These are phyloP conservation scores for Trichoderma sp. DNA, from an alignment of 2,329 filamentous ascomycete genomes.

Conservation along the genomic window DNA sequence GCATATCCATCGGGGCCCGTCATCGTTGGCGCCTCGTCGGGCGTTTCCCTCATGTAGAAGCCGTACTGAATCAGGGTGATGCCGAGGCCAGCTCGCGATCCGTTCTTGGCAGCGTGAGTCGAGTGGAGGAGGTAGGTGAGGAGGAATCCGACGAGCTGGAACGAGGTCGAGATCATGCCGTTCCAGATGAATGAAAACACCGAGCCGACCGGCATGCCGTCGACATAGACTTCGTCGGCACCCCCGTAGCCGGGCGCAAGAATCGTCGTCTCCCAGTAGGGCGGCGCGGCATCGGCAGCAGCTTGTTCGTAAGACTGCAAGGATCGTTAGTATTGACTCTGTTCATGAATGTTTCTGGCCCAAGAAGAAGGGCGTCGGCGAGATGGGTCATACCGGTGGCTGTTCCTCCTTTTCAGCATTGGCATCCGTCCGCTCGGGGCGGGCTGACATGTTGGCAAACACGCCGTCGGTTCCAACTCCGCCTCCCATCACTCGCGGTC, in stretches of 20 bases:
- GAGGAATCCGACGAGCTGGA: constrained; percentile 95
- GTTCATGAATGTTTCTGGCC: too few species aligned
- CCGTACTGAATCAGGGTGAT: constrained; percentile 96
- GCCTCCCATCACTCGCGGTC: constrained; percentile 63
- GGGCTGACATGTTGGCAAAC: constrained; percentile 91
- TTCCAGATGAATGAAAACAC: constrained; percentile 90
- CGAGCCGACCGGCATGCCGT: constrained; percentile 89
- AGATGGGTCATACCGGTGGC: constrained; percentile 72
- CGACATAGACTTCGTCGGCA: constrained; percentile 94
- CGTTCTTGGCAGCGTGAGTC: constrained; percentile 96
- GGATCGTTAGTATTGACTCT: not conserved
- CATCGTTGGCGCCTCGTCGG: constrained; percentile 49
- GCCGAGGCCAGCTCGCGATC: constrained; percentile 88
- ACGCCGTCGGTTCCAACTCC: constrained; percentile 88
- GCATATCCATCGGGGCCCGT: constrained; percentile 61
- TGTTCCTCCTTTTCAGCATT: constrained; percentile 72
- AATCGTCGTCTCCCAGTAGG: constrained; percentile 99
- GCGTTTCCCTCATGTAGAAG: constrained; percentile 83
- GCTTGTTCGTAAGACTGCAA: constrained; percentile 94
- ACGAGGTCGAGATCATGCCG: constrained; percentile 95
- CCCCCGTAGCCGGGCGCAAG: constrained; percentile 86
- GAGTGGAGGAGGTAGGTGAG: constrained; percentile 98
- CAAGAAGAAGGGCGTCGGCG: too few species aligned
- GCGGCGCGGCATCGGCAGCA: constrained; percentile 90
- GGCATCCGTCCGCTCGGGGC: constrained; percentile 79